phyloP scores from a whole-genome alignment of 306 rosid genomes.

The Fragaria iinumae region DNA sequence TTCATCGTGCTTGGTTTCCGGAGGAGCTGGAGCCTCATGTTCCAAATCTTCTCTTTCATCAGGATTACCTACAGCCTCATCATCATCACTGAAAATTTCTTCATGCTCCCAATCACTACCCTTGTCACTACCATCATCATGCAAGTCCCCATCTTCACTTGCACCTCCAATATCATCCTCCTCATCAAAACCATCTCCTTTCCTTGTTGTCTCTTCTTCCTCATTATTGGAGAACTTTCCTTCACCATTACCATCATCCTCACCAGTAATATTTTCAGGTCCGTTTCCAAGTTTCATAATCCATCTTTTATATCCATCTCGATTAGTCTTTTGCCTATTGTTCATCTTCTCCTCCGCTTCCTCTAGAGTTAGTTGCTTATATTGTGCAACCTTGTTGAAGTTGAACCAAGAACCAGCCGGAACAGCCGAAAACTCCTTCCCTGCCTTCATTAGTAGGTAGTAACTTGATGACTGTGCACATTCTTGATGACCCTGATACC shows the following conservation, averaged over 20 bases:
- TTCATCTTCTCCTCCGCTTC: conserved; percentile 98
- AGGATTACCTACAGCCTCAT: conserved; percentile 83
- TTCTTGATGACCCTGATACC: conserved; percentile 82
- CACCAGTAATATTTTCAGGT: conserved; percentile 47
- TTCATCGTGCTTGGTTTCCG: conserved; percentile 92
- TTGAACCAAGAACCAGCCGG: conserved; percentile 99
- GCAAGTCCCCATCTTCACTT: conserved; percentile 70
- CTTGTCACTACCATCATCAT: conserved; percentile 74
- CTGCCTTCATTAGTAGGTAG: conserved; percentile 75
- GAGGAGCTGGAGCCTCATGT: conserved; percentile 87
- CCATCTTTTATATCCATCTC: conserved; percentile 95
- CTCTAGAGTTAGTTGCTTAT: conserved; percentile 86
- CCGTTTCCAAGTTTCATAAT: conserved; percentile 88
- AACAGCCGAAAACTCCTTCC: conserved; percentile 83
- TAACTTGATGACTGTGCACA: conserved; percentile 85
- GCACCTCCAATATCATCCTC: conserved; percentile 50
- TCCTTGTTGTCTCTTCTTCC: conserved; percentile 73
- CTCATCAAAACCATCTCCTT: conserved; percentile 49
- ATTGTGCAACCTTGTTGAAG: conserved; percentile 90
- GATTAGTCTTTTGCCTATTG: conserved; percentile 73
- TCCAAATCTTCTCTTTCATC: conserved; percentile 93
- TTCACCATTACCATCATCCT: conserved; percentile 51
- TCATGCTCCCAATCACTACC: conserved; percentile 98
- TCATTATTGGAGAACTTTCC: conserved; percentile 74
- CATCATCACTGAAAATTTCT: conserved; percentile 93